These are phyloP conservation scores for Striga asiatica DNA, from an alignment of 257 asterid genomes.

Conservation along the genomic window DNA sequence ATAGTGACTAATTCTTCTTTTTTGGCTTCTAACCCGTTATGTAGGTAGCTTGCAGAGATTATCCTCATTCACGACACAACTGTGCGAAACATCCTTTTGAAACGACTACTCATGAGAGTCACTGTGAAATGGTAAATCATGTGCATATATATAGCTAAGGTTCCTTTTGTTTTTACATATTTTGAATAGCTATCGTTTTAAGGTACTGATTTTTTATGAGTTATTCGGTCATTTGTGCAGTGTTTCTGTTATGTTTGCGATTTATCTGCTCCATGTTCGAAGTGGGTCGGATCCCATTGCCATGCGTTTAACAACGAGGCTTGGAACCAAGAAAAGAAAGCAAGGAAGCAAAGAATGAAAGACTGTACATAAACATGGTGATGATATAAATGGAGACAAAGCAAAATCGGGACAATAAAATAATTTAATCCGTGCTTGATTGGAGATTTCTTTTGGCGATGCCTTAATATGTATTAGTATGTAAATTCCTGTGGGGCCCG, in stretches of 20 bases:
- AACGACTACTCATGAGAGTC: constrained; percentile 38
- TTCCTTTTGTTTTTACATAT: not conserved
- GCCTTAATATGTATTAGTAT: too few species aligned
- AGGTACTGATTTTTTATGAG: not conserved
- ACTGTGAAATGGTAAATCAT: constrained; percentile 45
- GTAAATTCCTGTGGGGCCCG: too few species aligned
- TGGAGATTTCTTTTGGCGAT: too few species aligned
- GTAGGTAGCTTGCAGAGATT: constrained; percentile 87
- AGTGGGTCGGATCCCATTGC: constrained; percentile 63
- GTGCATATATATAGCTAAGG: too few species aligned
- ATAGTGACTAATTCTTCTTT: not conserved
- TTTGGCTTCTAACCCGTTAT: not conserved
- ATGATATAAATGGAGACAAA: too few species aligned
- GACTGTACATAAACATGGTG: too few species aligned
- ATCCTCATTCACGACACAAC: constrained; percentile 64
- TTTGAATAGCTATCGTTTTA: not conserved
- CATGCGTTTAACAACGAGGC: constrained; percentile 51
- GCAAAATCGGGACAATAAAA: too few species aligned
- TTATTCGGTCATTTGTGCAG: constrained; percentile 31
- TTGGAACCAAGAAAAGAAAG: constrained; percentile 34
- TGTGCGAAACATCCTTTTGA: constrained; percentile 46
- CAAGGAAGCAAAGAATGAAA: too few species aligned
- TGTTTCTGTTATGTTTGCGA: constrained; percentile 84
- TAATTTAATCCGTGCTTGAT: too few species aligned
- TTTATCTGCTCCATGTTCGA: constrained; percentile 64